Percentiles rank a stretch among this genome's conserved stretches.
These are phyloP conservation scores for Nakaseomyces bracarensis DNA, from an alignment of 1,139 yeast species.

Conservation along the genomic window DNA sequence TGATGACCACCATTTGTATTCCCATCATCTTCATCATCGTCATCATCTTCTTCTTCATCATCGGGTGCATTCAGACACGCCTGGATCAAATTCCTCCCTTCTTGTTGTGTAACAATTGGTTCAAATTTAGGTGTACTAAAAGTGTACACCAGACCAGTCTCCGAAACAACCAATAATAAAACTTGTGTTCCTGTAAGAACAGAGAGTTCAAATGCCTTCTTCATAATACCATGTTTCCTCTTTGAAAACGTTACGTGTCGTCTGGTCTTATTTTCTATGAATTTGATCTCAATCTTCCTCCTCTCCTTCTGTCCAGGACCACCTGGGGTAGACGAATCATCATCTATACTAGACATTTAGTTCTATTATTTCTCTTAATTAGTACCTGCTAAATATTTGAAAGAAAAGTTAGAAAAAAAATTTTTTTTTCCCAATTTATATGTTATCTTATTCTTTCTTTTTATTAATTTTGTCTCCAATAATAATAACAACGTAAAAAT, in stretches of 20 bases:
- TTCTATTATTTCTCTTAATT: background rate
- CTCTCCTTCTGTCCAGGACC: constrained; percentile 45
- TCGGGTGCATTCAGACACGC: constrained; percentile 95
- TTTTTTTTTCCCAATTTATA: too few species aligned
- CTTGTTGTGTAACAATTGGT: constrained; percentile 93
- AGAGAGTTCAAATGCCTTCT: constrained; percentile 91
- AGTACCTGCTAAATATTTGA: too few species aligned
- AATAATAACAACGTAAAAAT: too few species aligned
- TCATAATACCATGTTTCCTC: constrained; percentile 98
- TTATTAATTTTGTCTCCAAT: too few species aligned
- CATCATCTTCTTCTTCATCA: constrained; percentile 41
- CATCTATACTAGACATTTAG: constrained; percentile 14
- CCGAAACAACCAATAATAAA: constrained; percentile 83
- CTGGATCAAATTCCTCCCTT: constrained; percentile 93
- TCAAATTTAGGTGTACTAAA: constrained; percentile 97
- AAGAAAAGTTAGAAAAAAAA: too few species aligned
- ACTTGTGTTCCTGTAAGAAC: constrained; percentile 97
- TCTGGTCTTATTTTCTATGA: constrained; percentile 93
- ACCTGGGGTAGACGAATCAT: constrained; percentile 10
- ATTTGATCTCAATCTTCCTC: constrained; percentile 93
- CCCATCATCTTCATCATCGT: constrained; percentile 54
- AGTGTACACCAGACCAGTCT: constrained; percentile 96
- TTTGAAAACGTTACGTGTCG: constrained; percentile 96
- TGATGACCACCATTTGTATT: constrained; percentile 13
- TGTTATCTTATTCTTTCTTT: background rate